These are phyloP conservation scores for Insectozyma bohioensis DNA, from an alignment of 1,139 yeast species.

Conservation along the genomic window DNA sequence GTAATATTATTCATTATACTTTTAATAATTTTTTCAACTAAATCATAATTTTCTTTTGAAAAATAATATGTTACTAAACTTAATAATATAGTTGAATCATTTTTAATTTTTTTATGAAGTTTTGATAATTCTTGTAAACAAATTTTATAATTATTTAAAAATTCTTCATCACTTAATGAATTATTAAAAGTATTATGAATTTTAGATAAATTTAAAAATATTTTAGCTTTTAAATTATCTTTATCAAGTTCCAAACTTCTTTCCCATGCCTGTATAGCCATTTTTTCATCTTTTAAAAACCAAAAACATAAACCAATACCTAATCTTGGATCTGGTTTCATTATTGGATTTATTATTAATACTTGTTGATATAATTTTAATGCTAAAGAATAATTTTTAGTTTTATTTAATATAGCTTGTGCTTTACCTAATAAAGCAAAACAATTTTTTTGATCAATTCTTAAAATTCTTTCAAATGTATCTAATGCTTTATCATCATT, in stretches of 20 bases:
- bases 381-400: constrained; percentile 69
- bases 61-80: constrained; percentile 55
- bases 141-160: constrained; percentile 46
- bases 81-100: constrained; percentile 43
- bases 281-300: constrained; percentile 73
- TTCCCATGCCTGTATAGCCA: constrained; percentile 83
- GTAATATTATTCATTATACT: constrained; percentile 43
- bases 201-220: constrained; percentile 65
- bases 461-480: constrained; percentile 55
- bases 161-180: constrained; percentile 61
- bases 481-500: constrained; percentile 67
- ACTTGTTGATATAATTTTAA: constrained; percentile 82
- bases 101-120: constrained; percentile 24
- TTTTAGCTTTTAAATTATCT: constrained; percentile 57
- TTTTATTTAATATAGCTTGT: constrained; percentile 66
- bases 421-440: constrained; percentile 87
- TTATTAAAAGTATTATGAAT: constrained; percentile 64
- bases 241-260: constrained; percentile 72
- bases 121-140: constrained; percentile 40
- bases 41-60: constrained; percentile 56
- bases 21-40: constrained; percentile 57
- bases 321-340: constrained; percentile 89
- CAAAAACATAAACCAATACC: constrained; percentile 96
- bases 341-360: constrained; percentile 69
- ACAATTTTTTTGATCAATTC: constrained; percentile 55